Conservation (phyloP, 164 flowering plant species). For the Berberis vulgaris region DNA sequence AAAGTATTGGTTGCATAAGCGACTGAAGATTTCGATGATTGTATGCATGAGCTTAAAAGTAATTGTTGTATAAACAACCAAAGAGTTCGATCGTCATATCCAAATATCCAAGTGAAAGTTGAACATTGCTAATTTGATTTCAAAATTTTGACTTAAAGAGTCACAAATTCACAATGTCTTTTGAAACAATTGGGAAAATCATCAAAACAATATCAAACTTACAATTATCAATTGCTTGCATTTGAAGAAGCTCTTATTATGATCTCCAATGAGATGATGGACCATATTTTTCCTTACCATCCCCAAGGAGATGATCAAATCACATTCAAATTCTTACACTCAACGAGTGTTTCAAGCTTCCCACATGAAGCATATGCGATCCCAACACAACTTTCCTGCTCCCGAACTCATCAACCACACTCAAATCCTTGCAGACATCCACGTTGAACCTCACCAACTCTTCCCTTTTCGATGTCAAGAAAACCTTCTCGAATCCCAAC, state of each 20-base stretch:
- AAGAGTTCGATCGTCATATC: too few relatives aligned
- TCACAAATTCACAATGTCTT: too few relatives aligned
- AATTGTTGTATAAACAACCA: too few relatives aligned
- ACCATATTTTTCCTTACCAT: neutral
- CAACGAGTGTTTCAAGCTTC: constrained; percentile 58
- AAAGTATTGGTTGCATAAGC: too few relatives aligned
- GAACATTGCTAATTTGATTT: too few relatives aligned
- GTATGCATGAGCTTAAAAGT: too few relatives aligned
- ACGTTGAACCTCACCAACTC: constrained; percentile 52
- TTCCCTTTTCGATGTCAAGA: constrained; percentile 29
- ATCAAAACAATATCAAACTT: neutral
- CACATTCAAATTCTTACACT: constrained; percentile 44
- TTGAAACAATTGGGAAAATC: neutral
- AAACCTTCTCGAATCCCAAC: constrained; percentile 74
- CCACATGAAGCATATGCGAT: constrained; percentile 67
- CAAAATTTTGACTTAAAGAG: too few relatives aligned
- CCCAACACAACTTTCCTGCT: constrained; percentile 67
- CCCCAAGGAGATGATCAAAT: neutral
- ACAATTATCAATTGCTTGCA: neutral
- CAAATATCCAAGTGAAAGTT: too few relatives aligned
- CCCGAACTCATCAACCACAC: constrained; percentile 78
- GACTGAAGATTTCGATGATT: too few relatives aligned
- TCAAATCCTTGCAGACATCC: constrained; percentile 86
- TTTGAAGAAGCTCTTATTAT: neutral
- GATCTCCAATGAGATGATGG: constrained; percentile 2